Evolutionary conservation across 805 yeast genomes (phyloP), one percentile per base, ranked within the genome.

Genomic region (Candida taoyuanica): DNA sequence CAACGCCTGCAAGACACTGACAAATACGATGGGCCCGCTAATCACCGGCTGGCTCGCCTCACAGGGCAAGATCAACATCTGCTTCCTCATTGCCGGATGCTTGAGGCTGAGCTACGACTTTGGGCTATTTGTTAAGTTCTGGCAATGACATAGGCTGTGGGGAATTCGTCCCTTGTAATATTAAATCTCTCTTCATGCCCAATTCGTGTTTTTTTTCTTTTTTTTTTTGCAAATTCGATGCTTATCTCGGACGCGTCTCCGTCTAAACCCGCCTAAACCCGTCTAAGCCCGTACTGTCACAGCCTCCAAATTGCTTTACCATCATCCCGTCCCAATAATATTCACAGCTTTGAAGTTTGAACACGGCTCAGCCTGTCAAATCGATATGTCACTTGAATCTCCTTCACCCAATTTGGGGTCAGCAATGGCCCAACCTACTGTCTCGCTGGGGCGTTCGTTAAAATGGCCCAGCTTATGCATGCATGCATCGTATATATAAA

Each of bases 1-100:
- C 14, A 70, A 70, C 49, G 67, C 70, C 9, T 62, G 65, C 15
- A 62, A 70, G 40, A 68, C 71, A 1, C 34, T 67, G 34, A 67
- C 66, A 3, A 69, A 64, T 38, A 60, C 64, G 5, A 32, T 67
- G 25, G 73, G 75, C 2, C 76, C 75, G 5, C 42, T 63, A 4
- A 43, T 66, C 17, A 65, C 67, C 17, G 76, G 76, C 0, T 36
- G 53, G 26, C 47, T 69, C 36, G 59, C 74, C 2, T 57, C 62
- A 18, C 43, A 44, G 18, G 59, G 59, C 13, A 41, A 52, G 31
- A 71, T 69, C 49, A 69, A 73, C 72, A 34, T 62, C 5, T 58
- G 68, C 18, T 71, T 71, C 43, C 50, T 68, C 7, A 23, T 65
- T 11, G 70, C 73, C 16, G 73, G 72, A 14, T 39, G 53, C 3